A percentile compares a stretch with the other conserved stretches of the same genome.
phyloP scores from a whole-genome alignment of 495 filamentous ascomycete species.

The Podospora anserina region DNA sequence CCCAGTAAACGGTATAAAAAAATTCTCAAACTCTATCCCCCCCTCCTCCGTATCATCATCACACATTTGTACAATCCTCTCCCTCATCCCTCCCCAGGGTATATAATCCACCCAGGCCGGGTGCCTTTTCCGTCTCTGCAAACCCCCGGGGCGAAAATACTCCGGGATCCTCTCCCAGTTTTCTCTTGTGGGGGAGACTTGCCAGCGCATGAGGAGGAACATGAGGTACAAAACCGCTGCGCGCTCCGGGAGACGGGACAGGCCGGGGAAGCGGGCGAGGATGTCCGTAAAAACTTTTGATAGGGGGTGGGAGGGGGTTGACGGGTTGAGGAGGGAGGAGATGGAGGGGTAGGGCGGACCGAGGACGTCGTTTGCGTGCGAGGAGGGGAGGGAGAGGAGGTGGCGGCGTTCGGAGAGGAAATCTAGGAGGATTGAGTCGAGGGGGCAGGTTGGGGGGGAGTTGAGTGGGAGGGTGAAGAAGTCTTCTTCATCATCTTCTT shows the following conservation, averaged over 20 bases:
- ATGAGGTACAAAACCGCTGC: constrained; percentile 75
- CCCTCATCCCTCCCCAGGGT: constrained; percentile 71
- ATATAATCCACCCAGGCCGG: constrained; percentile 76
- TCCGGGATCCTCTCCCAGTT: constrained; percentile 70
- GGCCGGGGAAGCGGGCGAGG: constrained; percentile 67
- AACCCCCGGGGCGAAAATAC: constrained; percentile 59
- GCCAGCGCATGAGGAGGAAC: constrained; percentile 84
- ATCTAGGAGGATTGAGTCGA: constrained; percentile 72
- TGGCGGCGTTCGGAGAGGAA: constrained; percentile 67
- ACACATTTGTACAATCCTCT: constrained; percentile 51
- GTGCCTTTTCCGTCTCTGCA: constrained; percentile 61
- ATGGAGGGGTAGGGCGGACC: constrained; percentile 75
- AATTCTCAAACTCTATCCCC: constrained; percentile 58
- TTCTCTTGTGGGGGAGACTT: constrained; percentile 66
- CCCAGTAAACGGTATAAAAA: constrained; percentile 74
- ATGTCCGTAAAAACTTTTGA: constrained; percentile 83
- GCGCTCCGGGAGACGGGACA: constrained; percentile 67
- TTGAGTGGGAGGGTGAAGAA: constrained; percentile 54
- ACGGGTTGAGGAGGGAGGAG: constrained; percentile 67
- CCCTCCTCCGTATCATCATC: constrained; percentile 22
- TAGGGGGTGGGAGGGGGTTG: constrained; percentile 64
- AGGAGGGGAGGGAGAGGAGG: constrained; percentile 59
- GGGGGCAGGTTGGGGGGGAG: constrained; percentile 61
- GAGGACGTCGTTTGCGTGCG: constrained; percentile 53
- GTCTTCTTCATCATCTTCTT: background rate